Evolutionary conservation across 768 basidiomycete species (phyloP), one percentile per base, ranked within the genome.

Genomic region (Glaciozyma antarctica): DNA sequence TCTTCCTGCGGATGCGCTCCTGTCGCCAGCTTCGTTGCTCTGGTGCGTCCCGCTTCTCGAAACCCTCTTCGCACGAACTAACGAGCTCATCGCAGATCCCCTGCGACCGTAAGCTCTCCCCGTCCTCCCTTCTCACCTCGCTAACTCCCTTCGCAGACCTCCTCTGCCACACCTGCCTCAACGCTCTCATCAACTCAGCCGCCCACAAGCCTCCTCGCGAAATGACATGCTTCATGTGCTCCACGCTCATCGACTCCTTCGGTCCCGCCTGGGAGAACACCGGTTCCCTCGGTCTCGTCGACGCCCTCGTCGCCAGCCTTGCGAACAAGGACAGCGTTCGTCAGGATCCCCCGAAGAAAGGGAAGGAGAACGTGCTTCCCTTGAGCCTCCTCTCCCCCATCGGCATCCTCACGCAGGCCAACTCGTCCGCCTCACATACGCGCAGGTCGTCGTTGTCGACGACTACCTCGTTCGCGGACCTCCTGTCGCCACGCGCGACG

Each of bases 201-300:
- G 65, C 69, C 17, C 69, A 70, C 63, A 61, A 62, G 38, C 69
- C 69, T n/a, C 69, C 69, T 19, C 59, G 69, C 48, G 62, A 60
- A n/a, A 13, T 51, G 15, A 52, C 54, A 24, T 69, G 68, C 55
- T 69, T 66, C 53, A 52, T 59, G 22, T 69, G 68, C 58, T 52
- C 54, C 2, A 9, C 26, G 0, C n/a, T 7, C 49, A 52, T 66
- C 49, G 49, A 26, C 22, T 41, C 57, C 1, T 52, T 63, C 56
- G 44, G 3, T 3, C 59, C 68, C 5, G 34, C 48, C 17, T 9
- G 12, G 45, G 28, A 51, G 21, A 48, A 19, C 21, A 48, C 47
- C 10, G n/a, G n/a, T n/a, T 19, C 21, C 6, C 47, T 21, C 5
- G 47, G 47, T 21, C 19, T 21, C 47, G n/a, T 48, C 21, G 21